Conservation (phyloP, 2,329 filamentous ascomycete genomes). For the Lachnellula willkommii region DNA sequence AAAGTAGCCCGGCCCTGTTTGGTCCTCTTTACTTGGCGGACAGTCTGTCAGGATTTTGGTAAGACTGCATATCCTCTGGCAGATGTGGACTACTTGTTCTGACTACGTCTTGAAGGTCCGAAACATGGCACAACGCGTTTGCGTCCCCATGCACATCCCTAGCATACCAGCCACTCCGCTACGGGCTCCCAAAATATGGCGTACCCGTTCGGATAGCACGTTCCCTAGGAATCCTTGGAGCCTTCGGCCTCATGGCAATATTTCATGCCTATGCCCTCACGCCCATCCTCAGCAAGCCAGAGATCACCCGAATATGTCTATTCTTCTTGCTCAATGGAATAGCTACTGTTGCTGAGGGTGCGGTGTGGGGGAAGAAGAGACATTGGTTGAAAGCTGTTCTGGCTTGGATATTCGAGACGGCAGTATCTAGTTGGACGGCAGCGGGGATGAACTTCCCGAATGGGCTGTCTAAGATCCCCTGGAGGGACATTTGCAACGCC, state of each 20-base stretch:
- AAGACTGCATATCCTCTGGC: constrained; percentile 2
- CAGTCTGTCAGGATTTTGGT: constrained; percentile 36
- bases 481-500: constrained; percentile 29
- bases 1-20: constrained; percentile 35
- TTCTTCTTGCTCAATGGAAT: constrained; percentile 39
- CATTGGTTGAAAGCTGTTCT: constrained; percentile 30
- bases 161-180: constrained; percentile 35
- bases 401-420: constrained; percentile 34
- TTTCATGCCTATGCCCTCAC: constrained; percentile 37
- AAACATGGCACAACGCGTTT: constrained; percentile 40
- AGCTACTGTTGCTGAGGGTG: constrained; percentile 31
- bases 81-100: not conserved
- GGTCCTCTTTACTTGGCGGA: constrained; percentile 36
- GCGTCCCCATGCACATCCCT: constrained; percentile 36
- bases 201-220: constrained; percentile 31
- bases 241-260: constrained; percentile 36
- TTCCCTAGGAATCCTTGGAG: constrained; percentile 33
- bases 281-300: constrained; percentile 32
- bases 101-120: constrained; percentile 24
- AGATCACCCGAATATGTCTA: constrained; percentile 30
- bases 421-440: constrained; percentile 34
- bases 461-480: constrained; percentile 30
- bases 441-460: constrained; percentile 31
- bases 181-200: constrained; percentile 29
- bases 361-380: constrained; percentile 33